Evolutionary conservation across 2,329 filamentous ascomycete species (phyloP), one percentile per base, ranked within the genome.

Genomic region (Ramichloridium luteum): DNA sequence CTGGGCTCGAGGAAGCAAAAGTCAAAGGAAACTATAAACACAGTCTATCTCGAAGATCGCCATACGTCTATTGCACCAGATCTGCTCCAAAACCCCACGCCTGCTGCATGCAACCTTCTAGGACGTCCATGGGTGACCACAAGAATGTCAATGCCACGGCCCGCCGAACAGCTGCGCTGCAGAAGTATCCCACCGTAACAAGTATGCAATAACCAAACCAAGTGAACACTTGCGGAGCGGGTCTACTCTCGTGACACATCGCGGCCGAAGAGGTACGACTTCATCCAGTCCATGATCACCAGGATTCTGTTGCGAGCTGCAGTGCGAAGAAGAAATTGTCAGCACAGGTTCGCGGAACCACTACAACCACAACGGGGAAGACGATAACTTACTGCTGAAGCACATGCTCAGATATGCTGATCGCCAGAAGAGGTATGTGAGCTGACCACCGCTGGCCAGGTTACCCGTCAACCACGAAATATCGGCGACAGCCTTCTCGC

Each of bases 371-470:
- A 13, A 13, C 13, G 25, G 8, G 8, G 8, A 27, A 8, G 25
- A 13, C 8, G 8, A 8, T 23, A 29, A 40, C 83, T 77, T 72
- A 90, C 84, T 86, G 76, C 86, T 96, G 62, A 98, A 98, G 74
- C 88, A 94, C 90, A 98, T 98, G 70, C 84, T 94, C 59, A 98
- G 68, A 61, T 98, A 98, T 34, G 88, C 90, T 55, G 82, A 92
- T 58, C 86, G 74, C 90, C 90, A 98, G 75, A 98, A 98, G 47
- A 94, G 73, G 65, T 93, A 98, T 35, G 90, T 98, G 62, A 96
- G 67, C 38, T 55, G 53, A 56, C 90, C 90, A 55, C 88, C 90
- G 27, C 79, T 83, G 40, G 90, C 88, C 49, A 98, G 72, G 67
- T 96, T 98, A 46, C 90, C 90, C 52, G 90, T 92, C 65, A 92